Conservation (phyloP, 495 filamentous ascomycete species). For the Astrothelium macrocarpum region DNA sequence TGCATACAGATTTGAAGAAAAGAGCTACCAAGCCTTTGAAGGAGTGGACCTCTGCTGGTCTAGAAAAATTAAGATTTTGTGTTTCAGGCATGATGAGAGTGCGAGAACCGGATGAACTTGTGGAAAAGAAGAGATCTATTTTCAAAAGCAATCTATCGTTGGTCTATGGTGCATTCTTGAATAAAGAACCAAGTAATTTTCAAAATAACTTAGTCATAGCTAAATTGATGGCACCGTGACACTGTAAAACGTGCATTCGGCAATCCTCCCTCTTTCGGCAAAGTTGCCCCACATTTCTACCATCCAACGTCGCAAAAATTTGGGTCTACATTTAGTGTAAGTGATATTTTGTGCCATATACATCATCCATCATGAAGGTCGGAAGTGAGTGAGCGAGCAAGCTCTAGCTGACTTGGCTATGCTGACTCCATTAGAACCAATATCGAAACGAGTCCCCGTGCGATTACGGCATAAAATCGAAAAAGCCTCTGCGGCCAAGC, state of each 20-base stretch:
- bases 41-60: not conserved
- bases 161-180: too few species aligned
- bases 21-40: not conserved
- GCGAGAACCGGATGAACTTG: not conserved
- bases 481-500: conserved; percentile 83
- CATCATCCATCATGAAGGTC: not conserved
- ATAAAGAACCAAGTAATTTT: too few species aligned
- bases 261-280: not conserved
- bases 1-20: not conserved
- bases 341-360: too few species aligned
- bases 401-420: not conserved
- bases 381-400: not conserved
- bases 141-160: too few species aligned
- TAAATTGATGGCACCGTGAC: not conserved
- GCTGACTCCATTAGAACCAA: conserved; percentile 46
- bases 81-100: not conserved
- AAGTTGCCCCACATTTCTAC: not conserved
- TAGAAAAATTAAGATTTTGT: not conserved
- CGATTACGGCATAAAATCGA: conserved; percentile 92
- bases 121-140: not conserved
- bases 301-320: not conserved
- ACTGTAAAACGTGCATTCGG: too few species aligned
- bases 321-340: too few species aligned
- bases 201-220: too few species aligned
- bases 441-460: conserved; percentile 83